Base-by-base conservation (phyloP, 345 rosid genomes). In the Reutealis trisperma region DNA sequence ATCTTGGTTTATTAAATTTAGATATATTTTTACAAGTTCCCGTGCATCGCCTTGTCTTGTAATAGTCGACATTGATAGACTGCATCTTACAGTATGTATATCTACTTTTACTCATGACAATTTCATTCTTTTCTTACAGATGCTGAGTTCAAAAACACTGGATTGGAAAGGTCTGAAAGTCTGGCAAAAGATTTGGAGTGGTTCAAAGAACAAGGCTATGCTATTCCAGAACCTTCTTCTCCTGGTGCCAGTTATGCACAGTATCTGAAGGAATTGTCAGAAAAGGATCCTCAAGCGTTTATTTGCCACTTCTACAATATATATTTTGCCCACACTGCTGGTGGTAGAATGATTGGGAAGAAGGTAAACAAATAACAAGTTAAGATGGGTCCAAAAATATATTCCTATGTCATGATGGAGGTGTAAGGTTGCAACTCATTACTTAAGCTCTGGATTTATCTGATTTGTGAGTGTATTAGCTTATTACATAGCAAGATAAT, bases 331-430 rank as follows among this genome's bases (percentile, higher is more conserved):
- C 98, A 95, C 79, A 81, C 90, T 63, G 99, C 99, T 44, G 99
- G 99, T 76, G 99, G 99, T 55, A 90, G 94, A 67, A 93, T 96
- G 97, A 96, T 96, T 77, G 99, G 97, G 74, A 92, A 81, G 84
- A 96, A 91, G 93, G 99, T 95, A 88, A 34, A 41, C 77, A 21
- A 60, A 60, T 47, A 21, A 42, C 70, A 52, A 34, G 42, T 54
- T 47, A 41, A 5, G 25, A 37, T 55, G 13, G 16, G 4, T 41
- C 63, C 54, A 63, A 51, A 70, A 77, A 8, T 62, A 44, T 22
- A 52, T 63, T 24, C 62, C 16, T 15, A 4, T 49, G 2, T 47
- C 22, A 60, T 58, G 8, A 45, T 62, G 9, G 21, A 10, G 25
- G 34, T 63, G 22, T 37, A 47, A 6, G 14, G n/a, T 19, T 71